These are phyloP conservation scores for Rostrohypoxylon terebratum DNA, from an alignment of 495 filamentous ascomycete species.

Conservation along the genomic window DNA sequence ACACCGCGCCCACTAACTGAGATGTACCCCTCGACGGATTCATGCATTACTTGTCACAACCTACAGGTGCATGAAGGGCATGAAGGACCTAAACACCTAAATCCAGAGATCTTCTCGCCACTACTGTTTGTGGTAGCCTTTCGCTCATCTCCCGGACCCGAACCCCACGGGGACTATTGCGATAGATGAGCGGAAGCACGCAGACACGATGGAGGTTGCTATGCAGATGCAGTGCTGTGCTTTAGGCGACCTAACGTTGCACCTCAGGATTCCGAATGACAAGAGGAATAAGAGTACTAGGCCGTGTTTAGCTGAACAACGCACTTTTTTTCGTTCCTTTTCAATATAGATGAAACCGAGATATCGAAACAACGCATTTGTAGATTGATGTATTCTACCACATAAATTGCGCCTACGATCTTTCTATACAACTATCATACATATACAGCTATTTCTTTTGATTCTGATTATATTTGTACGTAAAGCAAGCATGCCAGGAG, in stretches of 20 bases:
- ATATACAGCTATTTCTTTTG: no score
- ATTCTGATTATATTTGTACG: no score
- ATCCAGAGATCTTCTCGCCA: constrained; percentile 21
- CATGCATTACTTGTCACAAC: background rate
- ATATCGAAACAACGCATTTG: constrained; percentile 1
- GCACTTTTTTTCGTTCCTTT: background rate
- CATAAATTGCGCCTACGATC: background rate
- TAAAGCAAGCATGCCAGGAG: background rate
- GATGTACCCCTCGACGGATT: background rate
- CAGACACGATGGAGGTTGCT: constrained; percentile 27
- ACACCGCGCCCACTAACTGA: background rate
- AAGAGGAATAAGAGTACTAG: constrained; percentile 13
- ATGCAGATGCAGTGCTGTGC: constrained; percentile 34
- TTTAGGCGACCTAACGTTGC: constrained; percentile 23
- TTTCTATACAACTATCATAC: no score
- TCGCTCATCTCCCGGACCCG: constrained; percentile 26
- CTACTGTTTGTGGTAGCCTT: constrained; percentile 18
- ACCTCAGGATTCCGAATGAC: constrained; percentile 14
- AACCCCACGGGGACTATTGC: constrained; percentile 39
- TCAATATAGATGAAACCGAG: constrained; percentile 20
- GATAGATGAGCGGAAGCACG: constrained; percentile 24
- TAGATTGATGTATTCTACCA: background rate
- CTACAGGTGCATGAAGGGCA: constrained; percentile 4
- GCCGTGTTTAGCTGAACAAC: background rate
- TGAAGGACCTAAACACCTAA: constrained; percentile 12